Base-by-base conservation (phyloP, 176 grass and related monocot species). In the Carex myosuroides region DNA sequence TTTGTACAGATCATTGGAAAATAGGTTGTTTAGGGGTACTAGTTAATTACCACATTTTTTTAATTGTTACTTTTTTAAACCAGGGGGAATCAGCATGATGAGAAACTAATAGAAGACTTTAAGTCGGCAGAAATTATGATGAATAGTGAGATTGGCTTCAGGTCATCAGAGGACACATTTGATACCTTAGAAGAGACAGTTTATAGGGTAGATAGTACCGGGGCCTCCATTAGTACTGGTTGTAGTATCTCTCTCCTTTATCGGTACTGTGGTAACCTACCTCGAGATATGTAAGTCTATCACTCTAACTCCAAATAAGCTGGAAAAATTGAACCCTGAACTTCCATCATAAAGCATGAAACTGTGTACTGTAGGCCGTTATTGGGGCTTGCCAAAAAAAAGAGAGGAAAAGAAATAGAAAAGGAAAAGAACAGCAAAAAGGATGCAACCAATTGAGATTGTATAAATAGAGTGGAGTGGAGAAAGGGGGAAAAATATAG, bases 181-280 rank as follows among this genome's bases (percentile, higher is more conserved):
- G 88, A 98, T 89, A 79, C 85, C 86, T 92, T 91, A 53, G 82
- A 91, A 82, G 92, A 94, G 64, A 88, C 57, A 50, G 86, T 63
- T 64, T 98, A 98, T 93, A 87, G 52, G 81, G 95, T 98, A 57
- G 64, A 81, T 64, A 85, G 76, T 33, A 98, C 92, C 35, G 95
- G 95, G 68, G 95, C 95, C 67, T 94, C 92, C 50, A 94, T 98
- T 85, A 98, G 91, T 84, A 91, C 95, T 44, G 89, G 87, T 71
- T 87, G 87, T 61, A 94, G 95, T 84, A 87, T 98, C 80, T 94
- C 95, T 82, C 87, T 98, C 69, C 83, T 98, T 55, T 90, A 94
- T 85, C 82, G 73, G 58, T 98, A 98, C 57, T 98, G 95, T 50
- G 88, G 79, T 57, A 98, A 93, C 85, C 95, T 98, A 84, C 92